phyloP scores from a whole-genome alignment of 768 basidiomycete genomes.

The Lactarius hatsudake region DNA sequence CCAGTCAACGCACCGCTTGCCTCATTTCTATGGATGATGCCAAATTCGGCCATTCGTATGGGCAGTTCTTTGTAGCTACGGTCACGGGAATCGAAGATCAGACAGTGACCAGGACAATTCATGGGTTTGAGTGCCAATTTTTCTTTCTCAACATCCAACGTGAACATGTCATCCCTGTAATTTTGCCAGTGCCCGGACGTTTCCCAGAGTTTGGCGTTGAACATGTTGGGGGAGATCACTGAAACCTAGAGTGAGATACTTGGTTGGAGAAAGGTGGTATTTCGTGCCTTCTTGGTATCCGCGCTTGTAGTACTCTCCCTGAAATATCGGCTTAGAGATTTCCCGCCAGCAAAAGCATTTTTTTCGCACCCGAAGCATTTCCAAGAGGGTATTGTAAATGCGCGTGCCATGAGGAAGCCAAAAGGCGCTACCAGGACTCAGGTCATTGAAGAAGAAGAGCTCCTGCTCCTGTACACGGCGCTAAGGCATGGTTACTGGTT shows the following conservation, averaged over 20 bases:
- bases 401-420: slow-evolving; percentile 96
- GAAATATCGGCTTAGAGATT: slow-evolving; percentile 7
- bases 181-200: slow-evolving; percentile 98
- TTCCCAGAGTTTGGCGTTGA: slow-evolving; percentile 94
- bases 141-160: slow-evolving; percentile 92
- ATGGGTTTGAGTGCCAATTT: slow-evolving; percentile 96
- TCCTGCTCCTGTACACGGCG: slow-evolving; percentile 73
- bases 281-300: slow-evolving; percentile 86
- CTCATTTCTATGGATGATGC: slow-evolving; percentile 95
- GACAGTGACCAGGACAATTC: slow-evolving; percentile 98
- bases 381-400: slow-evolving; percentile 91
- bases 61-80: slow-evolving; percentile 94
- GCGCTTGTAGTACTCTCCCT: slow-evolving; percentile 93
- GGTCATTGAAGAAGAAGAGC: slow-evolving; percentile 96
- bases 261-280: slow-evolving; percentile 7
- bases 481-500: slow-evolving; percentile 3
- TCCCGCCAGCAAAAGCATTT: slow-evolving; percentile 10
- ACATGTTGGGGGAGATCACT: slow-evolving; percentile 99
- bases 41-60: slow-evolving; percentile 97
- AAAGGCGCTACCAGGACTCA: slow-evolving; percentile 93
- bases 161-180: slow-evolving; percentile 98
- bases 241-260: slow-evolving; percentile 12
- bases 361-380: slow-evolving; percentile 77
- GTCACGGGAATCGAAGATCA: slow-evolving; percentile 93
- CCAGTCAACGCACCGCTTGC: slow-evolving; percentile 93